Conservation (phyloP, 1,284 basidiomycete species). For the Fomitopsis schrenkii region DNA sequence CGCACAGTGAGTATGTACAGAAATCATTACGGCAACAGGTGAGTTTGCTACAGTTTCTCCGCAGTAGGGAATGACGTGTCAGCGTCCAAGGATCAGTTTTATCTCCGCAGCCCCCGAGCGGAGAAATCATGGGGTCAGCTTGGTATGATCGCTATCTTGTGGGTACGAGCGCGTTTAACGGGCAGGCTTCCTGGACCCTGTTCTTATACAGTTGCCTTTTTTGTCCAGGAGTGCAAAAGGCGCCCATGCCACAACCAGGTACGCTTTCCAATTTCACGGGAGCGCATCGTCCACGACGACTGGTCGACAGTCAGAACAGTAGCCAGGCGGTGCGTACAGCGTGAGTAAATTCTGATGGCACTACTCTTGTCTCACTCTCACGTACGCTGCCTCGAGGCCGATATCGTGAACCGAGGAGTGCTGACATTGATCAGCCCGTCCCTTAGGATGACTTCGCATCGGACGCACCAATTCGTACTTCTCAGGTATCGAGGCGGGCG, state of each 20-base stretch:
- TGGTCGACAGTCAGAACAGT: not conserved
- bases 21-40: not conserved
- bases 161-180: not conserved
- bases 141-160: conserved; percentile 1
- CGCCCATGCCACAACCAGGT: not conserved
- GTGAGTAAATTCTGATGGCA: not conserved
- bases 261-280: not conserved
- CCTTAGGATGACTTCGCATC: not conserved
- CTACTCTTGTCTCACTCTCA: conserved; percentile 1
- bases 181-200: not conserved
- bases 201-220: conserved; percentile 9
- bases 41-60: not conserved
- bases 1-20: not conserved
- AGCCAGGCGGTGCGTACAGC: not conserved
- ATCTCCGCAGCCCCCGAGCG: not conserved
- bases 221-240: not conserved
- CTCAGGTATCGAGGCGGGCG: not conserved
- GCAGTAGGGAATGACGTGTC: not conserved
- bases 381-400: conserved; percentile 16
- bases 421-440: not conserved
- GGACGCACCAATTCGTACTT: not conserved
- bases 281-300: not conserved
- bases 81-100: not conserved
- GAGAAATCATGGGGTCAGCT: not conserved
- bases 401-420: conserved; percentile 12